Percentiles rank a stretch among this genome's conserved stretches.
Conservation (phyloP, 768 basidiomycete genomes). For the Filobasidium floriforme region DNA sequence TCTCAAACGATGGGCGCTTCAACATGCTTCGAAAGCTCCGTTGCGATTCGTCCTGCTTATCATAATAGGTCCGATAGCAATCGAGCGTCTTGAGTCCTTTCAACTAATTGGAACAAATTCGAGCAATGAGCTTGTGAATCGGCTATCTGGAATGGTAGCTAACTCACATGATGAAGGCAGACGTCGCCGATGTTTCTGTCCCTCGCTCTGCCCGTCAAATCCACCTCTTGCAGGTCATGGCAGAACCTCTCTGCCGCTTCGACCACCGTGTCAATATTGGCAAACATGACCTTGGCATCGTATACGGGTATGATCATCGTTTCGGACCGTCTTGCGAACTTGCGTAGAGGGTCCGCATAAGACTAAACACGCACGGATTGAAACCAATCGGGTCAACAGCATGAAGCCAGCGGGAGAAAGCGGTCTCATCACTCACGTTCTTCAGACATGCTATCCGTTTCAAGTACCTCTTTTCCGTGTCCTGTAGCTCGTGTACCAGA, state of each 20-base stretch:
- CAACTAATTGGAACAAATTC: slow-evolving; percentile 48
- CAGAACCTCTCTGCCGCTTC: slow-evolving; percentile 85
- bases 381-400: not conserved
- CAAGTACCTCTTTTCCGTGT: slow-evolving; percentile 84
- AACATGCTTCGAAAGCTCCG: slow-evolving; percentile 72
- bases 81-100: slow-evolving; percentile 77
- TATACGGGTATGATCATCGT: slow-evolving; percentile 81
- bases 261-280: slow-evolving; percentile 81
- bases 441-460: slow-evolving; percentile 74
- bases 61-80: slow-evolving; percentile 82
- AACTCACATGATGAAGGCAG: slow-evolving; percentile 60
- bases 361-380: slow-evolving; percentile 46
- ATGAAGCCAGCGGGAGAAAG: not conserved
- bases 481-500: slow-evolving; percentile 75
- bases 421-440: slow-evolving; percentile 41
- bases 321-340: slow-evolving; percentile 72
- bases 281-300: slow-evolving; percentile 87
- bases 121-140: not conserved
- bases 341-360: slow-evolving; percentile 84
- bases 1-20: slow-evolving; percentile 66
- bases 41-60: slow-evolving; percentile 88
- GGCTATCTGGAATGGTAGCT: not conserved
- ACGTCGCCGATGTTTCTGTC: slow-evolving; percentile 70
- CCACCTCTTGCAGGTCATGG: slow-evolving; percentile 70
- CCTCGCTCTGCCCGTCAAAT: slow-evolving; percentile 55